These are phyloP conservation scores for Xenoacremonium recifei DNA, from an alignment of 2,329 filamentous ascomycete genomes.

Conservation along the genomic window DNA sequence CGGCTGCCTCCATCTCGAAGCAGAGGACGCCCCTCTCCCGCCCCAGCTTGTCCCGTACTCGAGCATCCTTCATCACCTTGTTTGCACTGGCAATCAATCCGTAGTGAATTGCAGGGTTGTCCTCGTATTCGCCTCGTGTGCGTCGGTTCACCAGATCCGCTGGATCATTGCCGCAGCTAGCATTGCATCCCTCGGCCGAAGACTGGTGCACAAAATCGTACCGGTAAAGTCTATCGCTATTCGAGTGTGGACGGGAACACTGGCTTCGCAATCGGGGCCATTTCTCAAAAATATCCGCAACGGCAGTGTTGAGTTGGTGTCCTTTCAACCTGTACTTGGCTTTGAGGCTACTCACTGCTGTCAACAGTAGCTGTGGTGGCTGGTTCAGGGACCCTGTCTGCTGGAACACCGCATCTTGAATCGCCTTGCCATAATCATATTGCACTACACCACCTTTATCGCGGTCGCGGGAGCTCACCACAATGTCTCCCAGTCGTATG, in stretches of 20 bases:
- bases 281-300: neutral
- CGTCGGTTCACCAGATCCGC: constrained; percentile 1
- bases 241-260: neutral
- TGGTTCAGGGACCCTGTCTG: constrained; percentile 14
- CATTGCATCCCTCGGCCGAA: neutral
- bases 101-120: constrained; percentile 18
- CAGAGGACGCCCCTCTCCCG: constrained; percentile 3
- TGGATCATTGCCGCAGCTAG: constrained; percentile 7
- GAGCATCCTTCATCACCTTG: constrained; percentile 20
- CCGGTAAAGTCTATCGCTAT: constrained; percentile 9
- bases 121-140: constrained; percentile 3
- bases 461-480: constrained; percentile 12
- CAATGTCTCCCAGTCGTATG: constrained; percentile 30
- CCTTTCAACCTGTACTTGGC: constrained; percentile 3
- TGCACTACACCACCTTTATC: constrained; percentile 20
- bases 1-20: constrained; percentile 30
- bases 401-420: constrained; percentile 14
- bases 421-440: constrained; percentile 24
- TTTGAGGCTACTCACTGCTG: neutral
- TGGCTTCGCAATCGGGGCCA: neutral
- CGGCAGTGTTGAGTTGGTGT: neutral
- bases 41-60: constrained; percentile 5
- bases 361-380: constrained; percentile 1
- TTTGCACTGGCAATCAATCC: constrained; percentile 16
- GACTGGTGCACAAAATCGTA: constrained; percentile 4